Percentiles rank a stretch among this genome's conserved stretches.
Evolutionary conservation across 805 yeast species (phyloP).

Genomic region (Tetrapisispora pingtungensis): DNA sequence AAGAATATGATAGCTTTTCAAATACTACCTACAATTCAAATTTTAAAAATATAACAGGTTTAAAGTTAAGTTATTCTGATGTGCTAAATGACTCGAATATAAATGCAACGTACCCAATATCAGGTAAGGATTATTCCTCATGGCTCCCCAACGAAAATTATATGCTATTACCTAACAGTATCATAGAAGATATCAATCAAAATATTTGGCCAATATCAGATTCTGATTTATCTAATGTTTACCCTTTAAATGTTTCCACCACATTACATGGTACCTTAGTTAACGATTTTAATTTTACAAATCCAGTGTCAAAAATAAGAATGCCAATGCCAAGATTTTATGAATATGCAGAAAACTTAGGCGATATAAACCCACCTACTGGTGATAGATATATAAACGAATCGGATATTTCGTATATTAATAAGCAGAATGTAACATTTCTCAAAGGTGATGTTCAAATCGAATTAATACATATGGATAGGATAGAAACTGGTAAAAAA

Average conservation of each 20-base stretch:
- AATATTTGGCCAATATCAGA: constrained; percentile 41
- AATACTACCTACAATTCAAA: constrained; percentile 40
- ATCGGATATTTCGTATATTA: constrained; percentile 7
- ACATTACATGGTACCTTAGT: constrained; percentile 35
- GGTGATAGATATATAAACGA: constrained; percentile 19
- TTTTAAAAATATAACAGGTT: constrained; percentile 68
- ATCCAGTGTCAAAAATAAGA: constrained; percentile 9
- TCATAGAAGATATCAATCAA: constrained; percentile 38
- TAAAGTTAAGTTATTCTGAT: constrained; percentile 55
- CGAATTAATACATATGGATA: constrained; percentile 17
- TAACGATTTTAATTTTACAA: constrained; percentile 11
- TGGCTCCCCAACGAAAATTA: constrained; percentile 42
- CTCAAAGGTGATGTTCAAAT: constrained; percentile 19
- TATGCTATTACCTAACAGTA: constrained; percentile 50
- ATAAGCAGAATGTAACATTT: constrained; percentile 24
- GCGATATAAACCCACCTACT: constrained; percentile 18
- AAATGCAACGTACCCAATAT: constrained; percentile 50
- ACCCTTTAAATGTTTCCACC: constrained; percentile 41
- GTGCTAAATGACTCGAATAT: constrained; percentile 35
- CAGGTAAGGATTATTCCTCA: constrained; percentile 33
- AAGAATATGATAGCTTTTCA: constrained; percentile 29
- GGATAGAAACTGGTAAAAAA: constrained; percentile 11
- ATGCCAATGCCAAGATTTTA: constrained; percentile 31
- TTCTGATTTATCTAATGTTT: constrained; percentile 17
- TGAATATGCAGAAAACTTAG: constrained; percentile 21